Evolutionary conservation across 2,329 filamentous ascomycete species (phyloP), one percentile per base, ranked within the genome.

Genomic region (Zasmidium angulare): DNA sequence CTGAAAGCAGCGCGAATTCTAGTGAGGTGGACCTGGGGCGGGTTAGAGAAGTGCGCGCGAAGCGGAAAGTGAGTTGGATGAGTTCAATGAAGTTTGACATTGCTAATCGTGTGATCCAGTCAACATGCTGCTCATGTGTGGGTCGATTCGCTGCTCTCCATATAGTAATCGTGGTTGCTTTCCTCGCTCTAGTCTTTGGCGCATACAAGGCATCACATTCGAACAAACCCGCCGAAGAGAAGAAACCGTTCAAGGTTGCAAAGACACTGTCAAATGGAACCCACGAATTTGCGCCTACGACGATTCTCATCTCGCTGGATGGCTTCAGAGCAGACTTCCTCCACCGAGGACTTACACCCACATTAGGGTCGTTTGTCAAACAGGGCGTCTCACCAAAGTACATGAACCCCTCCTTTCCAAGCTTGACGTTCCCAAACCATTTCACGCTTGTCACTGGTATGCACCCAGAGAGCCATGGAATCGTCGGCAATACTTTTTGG

Each of bases 241-340:
- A 40, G 36, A 52, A 58, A 24, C 49, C 40, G 40, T 46, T 46
- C 23, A 65, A 67, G 50, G 40, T 47, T 47, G 58, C 64, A 9
- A 61, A 56, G 59, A 71, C 71, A 10, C 71, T 84, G 22, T 87
- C 82, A 17, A 99, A 99, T 73, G 95, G 95, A 55, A 96, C 92
- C 0, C 89, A 92, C 1, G 78, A 91, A 3, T 99, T 98, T 72
- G 89, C 87, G 10, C 92, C 93, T 0, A 99, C 95, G 0, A 97
- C 95, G 1, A 89, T 99, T 60, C 81, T 98, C 55, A 90, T 99
- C 71, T 97, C 93, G 49, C 82, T 99, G 19, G 95, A 99, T 75
- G 95, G 95, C 2, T 98, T 99, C 78, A 88, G 95, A 17, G 93
- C 95, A 20, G 95, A 98, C 73, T 98, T 97, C 70, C 80, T 99